Base-by-base conservation (phyloP, 2,329 filamentous ascomycete genomes). In the Parastagonospora avenae region DNA sequence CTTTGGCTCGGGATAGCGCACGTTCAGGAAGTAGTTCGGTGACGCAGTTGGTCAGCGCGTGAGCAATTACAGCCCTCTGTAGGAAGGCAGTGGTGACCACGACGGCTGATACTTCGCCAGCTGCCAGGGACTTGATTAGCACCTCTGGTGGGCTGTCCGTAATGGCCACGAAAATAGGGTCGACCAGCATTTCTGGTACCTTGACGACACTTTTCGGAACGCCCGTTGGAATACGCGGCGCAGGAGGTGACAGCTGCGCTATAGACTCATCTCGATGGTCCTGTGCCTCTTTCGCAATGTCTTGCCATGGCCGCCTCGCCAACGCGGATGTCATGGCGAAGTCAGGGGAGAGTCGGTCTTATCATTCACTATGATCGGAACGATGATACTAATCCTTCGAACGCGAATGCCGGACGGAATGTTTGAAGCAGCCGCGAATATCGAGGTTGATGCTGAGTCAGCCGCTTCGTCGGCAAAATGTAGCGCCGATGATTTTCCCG, bases 1-100 rank as follows among this genome's bases (percentile, higher is more conserved):
- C 67, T 42, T 66, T 66, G 4, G 77, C 77, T 41, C 75, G 64
- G 4, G 55, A 55, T 2, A 79, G 54, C 3, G 77, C 76, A 29
- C 58, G 55, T 2, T 67, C 60, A 9, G 74, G 68, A 1, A 79
- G 62, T 0, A 77, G 64, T 37, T 50, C 48, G 27, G 63, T 62
- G 15, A 64, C 43, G 31, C 62, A 64, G 32, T 64, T 64, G 1
- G 58, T 55, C 2, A 71, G 57, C 3, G 60, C 52, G 48, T 71
- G 68, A 15, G 63, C 54, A 7, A 71, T 35, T 5, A 62, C 66
- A 33, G 68, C 62, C 29, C 54, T 57, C 14, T 60, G 64, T 4
- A 71, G 49, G 40, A 52, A 71, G 27, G 67, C 65, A 27, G 37
- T 51, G 3, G 67, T 66, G 10, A 71, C 68, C 14, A 59, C 47